Base-by-base conservation (phyloP, 1,284 basidiomycete species). In the Cryptococcus sp. region DNA sequence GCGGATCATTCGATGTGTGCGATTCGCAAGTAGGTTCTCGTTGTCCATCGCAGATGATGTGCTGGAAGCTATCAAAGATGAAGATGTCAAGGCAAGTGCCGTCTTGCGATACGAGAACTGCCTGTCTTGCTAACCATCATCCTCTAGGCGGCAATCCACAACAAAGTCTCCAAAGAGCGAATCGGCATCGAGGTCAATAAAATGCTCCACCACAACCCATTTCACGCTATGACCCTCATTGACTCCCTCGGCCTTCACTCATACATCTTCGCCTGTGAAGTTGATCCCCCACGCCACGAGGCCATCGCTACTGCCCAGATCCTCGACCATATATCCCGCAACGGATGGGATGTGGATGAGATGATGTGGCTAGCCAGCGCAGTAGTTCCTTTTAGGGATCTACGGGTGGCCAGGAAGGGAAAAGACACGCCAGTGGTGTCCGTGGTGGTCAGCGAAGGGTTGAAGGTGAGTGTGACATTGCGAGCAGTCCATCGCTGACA, bases 11-110 rank as follows among this genome's bases (percentile, higher is more conserved):
- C 85, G 96, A 37, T 94, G 91, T 63, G 79, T 98, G 16, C 82
- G 96, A 53, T 99, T 99, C 73, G 87, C 94, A 0, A 91, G 89
- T 67, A 82, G 96, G 33, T 92, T 93, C 71, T 87, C 87, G 11
- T 96, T 95, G 68, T 78, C 81, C 15, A 81, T 98, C 55, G 87
- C 89, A n/a, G 76, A 81, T 0, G 87, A 88, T 52, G 81, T 96
- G 24, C 77, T 80, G 51, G 80, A 82, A 4, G 86, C 89, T 8
- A 86, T 87, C 18, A 80, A 79, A 61, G 83, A 89, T 63, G 78
- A 80, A 28, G 79, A 80, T 50, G 88, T 96, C 46, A 85, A 90
- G 79, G 90, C 88, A 60, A 55, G 75, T 64, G 33, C 12, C 13
- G 8, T 21, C 16, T 38, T 18, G 43, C 20, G 28, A 46, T 52